Conservation (phyloP, 192 early-diverging fungal species). For the Coemansia sp. region DNA sequence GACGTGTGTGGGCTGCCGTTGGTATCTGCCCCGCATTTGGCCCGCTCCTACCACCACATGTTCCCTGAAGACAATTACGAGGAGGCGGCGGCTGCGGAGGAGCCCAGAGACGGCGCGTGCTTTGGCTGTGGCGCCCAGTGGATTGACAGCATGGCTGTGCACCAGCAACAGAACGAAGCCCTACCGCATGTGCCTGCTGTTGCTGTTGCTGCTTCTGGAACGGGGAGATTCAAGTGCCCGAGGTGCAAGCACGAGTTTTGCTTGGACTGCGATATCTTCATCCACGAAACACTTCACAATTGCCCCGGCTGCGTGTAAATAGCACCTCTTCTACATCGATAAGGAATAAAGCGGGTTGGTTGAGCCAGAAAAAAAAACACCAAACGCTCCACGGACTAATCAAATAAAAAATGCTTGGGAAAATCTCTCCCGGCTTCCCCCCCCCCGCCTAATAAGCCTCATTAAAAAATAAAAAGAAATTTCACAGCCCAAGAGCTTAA, state of each 20-base stretch:
- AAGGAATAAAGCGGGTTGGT: too few relatives aligned
- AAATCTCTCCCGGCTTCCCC: too few relatives aligned
- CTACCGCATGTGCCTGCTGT: not conserved
- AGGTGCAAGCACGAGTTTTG: constrained; percentile 82
- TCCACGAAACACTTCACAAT: constrained; percentile 91
- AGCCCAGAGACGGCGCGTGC: constrained; percentile 7
- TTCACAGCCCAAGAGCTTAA: too few relatives aligned
- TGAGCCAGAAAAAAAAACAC: too few relatives aligned
- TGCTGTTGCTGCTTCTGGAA: too few relatives aligned
- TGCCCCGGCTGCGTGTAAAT: constrained; percentile 71
- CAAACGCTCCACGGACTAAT: too few relatives aligned
- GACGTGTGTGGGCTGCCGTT: constrained; percentile 86
- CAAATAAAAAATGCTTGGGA: too few relatives aligned
- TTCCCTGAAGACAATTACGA: constrained; percentile 88
- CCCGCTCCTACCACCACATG: constrained; percentile 91
- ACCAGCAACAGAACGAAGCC: not conserved
- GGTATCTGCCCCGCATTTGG: constrained; percentile 87
- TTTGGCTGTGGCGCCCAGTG: constrained; percentile 50
- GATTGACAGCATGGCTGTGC: constrained; percentile 3
- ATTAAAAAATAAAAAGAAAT: too few relatives aligned
- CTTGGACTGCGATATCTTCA: constrained; percentile 89
- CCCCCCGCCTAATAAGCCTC: too few relatives aligned
- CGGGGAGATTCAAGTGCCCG: constrained; percentile 68
- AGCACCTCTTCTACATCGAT: too few relatives aligned
- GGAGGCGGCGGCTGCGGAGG: constrained; percentile 50